Evolutionary conservation across 2,329 filamentous ascomycete species (phyloP).

Genomic region (Colletotrichum endophyticum): DNA sequence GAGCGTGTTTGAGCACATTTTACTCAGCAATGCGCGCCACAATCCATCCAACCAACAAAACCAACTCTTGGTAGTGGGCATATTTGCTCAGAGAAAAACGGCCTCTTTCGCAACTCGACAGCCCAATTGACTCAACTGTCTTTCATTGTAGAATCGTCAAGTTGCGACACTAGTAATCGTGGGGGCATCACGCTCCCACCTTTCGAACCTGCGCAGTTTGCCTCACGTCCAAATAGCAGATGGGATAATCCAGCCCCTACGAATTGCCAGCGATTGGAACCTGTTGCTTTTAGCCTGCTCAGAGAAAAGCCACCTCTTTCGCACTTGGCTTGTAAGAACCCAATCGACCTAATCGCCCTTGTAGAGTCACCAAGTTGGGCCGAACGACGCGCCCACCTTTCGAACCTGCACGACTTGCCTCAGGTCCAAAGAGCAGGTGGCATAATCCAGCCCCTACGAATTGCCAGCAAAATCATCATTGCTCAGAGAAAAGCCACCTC

Average conservation of each 20-base stretch:
- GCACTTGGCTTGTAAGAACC: background rate
- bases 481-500: background rate
- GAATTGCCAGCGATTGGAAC: too few relatives aligned
- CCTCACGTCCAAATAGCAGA: background rate
- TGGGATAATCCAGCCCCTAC: too few relatives aligned
- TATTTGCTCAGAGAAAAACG: constrained; percentile 5
- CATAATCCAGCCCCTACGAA: too few relatives aligned
- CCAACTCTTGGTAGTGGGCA: background rate
- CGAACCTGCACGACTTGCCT: background rate
- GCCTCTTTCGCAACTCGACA: background rate
- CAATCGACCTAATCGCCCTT: too few relatives aligned
- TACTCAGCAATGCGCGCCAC: background rate
- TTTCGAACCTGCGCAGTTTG: background rate
- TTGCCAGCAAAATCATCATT: too few relatives aligned
- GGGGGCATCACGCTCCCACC: background rate
- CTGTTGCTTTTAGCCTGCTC: background rate
- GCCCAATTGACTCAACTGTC: background rate
- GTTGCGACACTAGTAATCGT: background rate
- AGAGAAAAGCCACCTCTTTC: background rate
- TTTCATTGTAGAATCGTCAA: background rate
- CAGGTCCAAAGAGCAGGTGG: too few relatives aligned
- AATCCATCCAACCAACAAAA: background rate
- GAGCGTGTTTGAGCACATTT: constrained; percentile 21
- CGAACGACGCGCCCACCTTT: too few relatives aligned
- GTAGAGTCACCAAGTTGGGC: too few relatives aligned